Conservation (phyloP, 306 rosid species). For the Dryas alaskensis region DNA sequence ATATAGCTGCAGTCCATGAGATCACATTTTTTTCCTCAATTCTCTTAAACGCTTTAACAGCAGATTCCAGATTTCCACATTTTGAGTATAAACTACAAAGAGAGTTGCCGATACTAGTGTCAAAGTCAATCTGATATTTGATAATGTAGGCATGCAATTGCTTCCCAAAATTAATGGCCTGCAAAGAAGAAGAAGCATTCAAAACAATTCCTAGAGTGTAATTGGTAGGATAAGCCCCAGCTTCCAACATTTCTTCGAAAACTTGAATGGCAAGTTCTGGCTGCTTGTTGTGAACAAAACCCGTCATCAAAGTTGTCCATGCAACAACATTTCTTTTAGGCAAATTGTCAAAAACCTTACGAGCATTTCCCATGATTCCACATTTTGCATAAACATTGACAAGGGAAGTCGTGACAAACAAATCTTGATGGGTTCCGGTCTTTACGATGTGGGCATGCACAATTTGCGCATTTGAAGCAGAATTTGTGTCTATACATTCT, state of each 20-base stretch:
- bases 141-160: slow-evolving; percentile 75
- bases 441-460: slow-evolving; percentile 70
- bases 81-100: slow-evolving; percentile 85
- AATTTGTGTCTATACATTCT: slow-evolving; percentile 49
- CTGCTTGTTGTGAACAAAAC: slow-evolving; percentile 54
- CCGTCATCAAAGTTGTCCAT: slow-evolving; percentile 72
- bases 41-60: slow-evolving; percentile 55
- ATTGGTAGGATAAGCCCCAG: slow-evolving; percentile 65
- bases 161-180: slow-evolving; percentile 48
- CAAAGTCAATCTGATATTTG: slow-evolving; percentile 57
- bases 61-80: slow-evolving; percentile 45
- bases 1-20: slow-evolving; percentile 77
- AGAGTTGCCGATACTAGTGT: slow-evolving; percentile 74
- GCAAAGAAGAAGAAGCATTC: slow-evolving; percentile 60
- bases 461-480: slow-evolving; percentile 38
- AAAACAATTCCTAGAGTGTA: slow-evolving; percentile 63
- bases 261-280: slow-evolving; percentile 51
- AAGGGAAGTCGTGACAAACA: slow-evolving; percentile 50
- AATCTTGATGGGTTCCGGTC: slow-evolving; percentile 56
- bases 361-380: slow-evolving; percentile 56
- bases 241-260: slow-evolving; percentile 67
- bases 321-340: slow-evolving; percentile 49
- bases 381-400: slow-evolving; percentile 71
- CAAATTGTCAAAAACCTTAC: slow-evolving; percentile 53
- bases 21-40: slow-evolving; percentile 64